phyloP scores from a whole-genome alignment of 306 rosid species.

The Mucuna pruriens region DNA sequence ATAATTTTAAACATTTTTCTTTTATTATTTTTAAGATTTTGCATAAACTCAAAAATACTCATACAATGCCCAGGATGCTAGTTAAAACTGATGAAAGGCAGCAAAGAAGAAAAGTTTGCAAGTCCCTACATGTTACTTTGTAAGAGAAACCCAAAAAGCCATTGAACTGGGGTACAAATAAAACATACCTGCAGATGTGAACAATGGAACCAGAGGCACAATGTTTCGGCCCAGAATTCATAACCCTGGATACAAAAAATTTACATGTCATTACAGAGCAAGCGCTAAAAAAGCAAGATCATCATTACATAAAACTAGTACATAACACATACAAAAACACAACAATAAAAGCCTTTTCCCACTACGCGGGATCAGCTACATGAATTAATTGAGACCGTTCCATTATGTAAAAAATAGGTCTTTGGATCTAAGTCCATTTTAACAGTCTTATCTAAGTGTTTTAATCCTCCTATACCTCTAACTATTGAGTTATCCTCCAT shows the following conservation, averaged over 20 bases:
- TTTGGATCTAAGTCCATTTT: not conserved
- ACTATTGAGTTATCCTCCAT: not conserved
- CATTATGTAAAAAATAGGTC: not conserved
- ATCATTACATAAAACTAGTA: not conserved
- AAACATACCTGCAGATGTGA: constrained; percentile 32
- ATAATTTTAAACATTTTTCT: not conserved
- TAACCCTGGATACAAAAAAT: constrained; percentile 18
- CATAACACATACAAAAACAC: not conserved
- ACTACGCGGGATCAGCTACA: not conserved
- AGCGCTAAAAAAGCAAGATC: not conserved
- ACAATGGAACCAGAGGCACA: not conserved
- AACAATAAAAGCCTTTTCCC: not conserved
- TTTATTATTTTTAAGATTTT: not conserved
- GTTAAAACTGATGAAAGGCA: not conserved
- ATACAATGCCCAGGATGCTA: not conserved
- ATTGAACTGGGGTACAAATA: not conserved
- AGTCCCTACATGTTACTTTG: not conserved
- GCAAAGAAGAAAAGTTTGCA: not conserved
- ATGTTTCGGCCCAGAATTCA: not conserved
- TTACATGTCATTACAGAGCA: constrained; percentile 13
- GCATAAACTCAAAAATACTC: not conserved
- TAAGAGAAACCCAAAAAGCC: not conserved
- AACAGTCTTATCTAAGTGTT: not conserved
- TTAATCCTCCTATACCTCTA: not conserved
- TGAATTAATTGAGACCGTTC: not conserved